A percentile compares a stretch with the other conserved stretches of the same genome.
Conservation (phyloP, 768 basidiomycete genomes). For the Serendipita sp. region DNA sequence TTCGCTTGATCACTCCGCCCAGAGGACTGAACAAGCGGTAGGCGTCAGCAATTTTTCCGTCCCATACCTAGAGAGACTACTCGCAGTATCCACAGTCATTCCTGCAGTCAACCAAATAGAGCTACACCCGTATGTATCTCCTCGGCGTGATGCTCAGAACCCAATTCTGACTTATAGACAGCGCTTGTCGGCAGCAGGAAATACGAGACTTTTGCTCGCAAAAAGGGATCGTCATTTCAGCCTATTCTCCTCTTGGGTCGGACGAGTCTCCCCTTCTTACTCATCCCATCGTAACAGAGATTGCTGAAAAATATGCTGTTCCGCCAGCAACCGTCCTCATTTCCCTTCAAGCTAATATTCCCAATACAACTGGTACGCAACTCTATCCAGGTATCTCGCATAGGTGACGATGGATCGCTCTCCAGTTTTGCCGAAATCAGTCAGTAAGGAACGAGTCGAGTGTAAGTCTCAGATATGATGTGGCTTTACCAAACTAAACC, state of each 20-base stretch:
- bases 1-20: constrained; percentile 3
- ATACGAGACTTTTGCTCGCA: constrained; percentile 42
- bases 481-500: neutral
- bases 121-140: constrained; percentile 43
- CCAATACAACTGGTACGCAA: constrained; percentile 38
- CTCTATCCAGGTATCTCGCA: constrained; percentile 28
- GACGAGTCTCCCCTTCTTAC: constrained; percentile 49
- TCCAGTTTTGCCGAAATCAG: constrained; percentile 63
- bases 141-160: neutral
- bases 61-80: constrained; percentile 43
- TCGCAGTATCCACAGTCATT: constrained; percentile 37
- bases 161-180: constrained; percentile 13
- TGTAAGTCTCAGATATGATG: constrained; percentile 27
- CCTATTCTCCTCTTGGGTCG: constrained; percentile 66
- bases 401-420: neutral
- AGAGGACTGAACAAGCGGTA: constrained; percentile 14
- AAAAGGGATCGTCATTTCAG: constrained; percentile 55
- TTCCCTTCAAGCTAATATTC: constrained; percentile 56
- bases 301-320: constrained; percentile 47
- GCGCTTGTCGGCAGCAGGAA: constrained; percentile 52
- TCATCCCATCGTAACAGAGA: constrained; percentile 41
- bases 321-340: constrained; percentile 51
- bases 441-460: constrained; percentile 49
- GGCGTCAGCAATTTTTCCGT: constrained; percentile 61
- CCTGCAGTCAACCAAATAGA: constrained; percentile 76